Percentiles rank a stretch among this genome's conserved stretches.
phyloP scores from a whole-genome alignment of 2,329 filamentous ascomycete genomes.

The Hysterium pulicare region DNA sequence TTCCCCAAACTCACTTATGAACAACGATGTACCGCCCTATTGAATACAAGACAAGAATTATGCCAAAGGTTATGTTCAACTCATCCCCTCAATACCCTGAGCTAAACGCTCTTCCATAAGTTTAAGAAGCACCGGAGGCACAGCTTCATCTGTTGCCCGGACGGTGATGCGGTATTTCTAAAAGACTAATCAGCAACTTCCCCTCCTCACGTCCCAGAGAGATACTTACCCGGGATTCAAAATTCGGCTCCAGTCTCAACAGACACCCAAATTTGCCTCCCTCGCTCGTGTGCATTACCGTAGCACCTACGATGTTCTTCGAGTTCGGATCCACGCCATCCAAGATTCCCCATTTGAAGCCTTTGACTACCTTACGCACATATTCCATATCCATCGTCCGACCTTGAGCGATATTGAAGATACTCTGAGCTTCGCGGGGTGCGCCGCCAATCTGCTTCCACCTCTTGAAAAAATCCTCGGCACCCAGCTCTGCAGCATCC shows the following conservation, averaged over 20 bases:
- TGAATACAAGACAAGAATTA: background rate
- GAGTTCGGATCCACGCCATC: slow-evolving; percentile 84
- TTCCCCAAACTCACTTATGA: background rate
- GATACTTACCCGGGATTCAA: slow-evolving; percentile 73
- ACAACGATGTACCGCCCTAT: background rate
- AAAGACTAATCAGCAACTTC: slow-evolving; percentile 16
- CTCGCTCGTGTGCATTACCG: slow-evolving; percentile 76
- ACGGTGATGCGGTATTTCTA: slow-evolving; percentile 96
- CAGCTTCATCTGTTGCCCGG: slow-evolving; percentile 85
- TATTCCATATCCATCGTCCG: slow-evolving; percentile 67
- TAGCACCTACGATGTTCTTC: slow-evolving; percentile 91
- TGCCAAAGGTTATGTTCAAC: background rate
- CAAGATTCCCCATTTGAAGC: slow-evolving; percentile 86
- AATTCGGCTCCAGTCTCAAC: slow-evolving; percentile 91
- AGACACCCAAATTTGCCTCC: slow-evolving; percentile 93
- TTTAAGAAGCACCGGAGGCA: slow-evolving; percentile 76
- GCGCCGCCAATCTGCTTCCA: slow-evolving; percentile 97
- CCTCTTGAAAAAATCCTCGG: slow-evolving; percentile 96
- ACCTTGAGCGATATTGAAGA: slow-evolving; percentile 68
- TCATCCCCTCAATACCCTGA: slow-evolving; percentile 44
- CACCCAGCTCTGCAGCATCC: slow-evolving; percentile 80
- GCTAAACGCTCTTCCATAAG: slow-evolving; percentile 82
- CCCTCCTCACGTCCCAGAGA: slow-evolving; percentile 6
- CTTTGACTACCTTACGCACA: slow-evolving; percentile 69
- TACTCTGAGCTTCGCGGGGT: slow-evolving; percentile 80